Percentiles rank a stretch among this genome's conserved stretches.
These are phyloP conservation scores for Trametes villosa DNA, from an alignment of 768 basidiomycete species.

Conservation along the genomic window DNA sequence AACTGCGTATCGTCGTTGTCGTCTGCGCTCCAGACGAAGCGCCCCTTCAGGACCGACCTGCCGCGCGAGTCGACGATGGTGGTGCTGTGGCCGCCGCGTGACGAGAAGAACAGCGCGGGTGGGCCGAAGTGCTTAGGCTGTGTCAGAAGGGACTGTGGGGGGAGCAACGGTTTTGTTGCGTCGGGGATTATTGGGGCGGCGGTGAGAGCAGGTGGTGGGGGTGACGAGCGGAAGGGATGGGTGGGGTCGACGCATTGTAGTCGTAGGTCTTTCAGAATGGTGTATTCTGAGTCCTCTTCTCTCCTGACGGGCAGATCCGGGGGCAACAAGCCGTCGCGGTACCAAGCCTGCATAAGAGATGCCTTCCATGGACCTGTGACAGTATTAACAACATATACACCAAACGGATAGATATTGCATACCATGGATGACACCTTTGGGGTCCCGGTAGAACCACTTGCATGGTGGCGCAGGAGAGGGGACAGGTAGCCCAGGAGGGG, in stretches of 20 bases:
- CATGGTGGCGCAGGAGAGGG: conserved; percentile 70
- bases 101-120: conserved; percentile 84
- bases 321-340: conserved; percentile 81
- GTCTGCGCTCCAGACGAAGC: conserved; percentile 79
- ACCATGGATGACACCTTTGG: conserved; percentile 82
- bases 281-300: conserved; percentile 73
- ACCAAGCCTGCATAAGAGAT: conserved; percentile 89
- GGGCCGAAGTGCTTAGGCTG: conserved; percentile 87
- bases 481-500: conserved; percentile 78
- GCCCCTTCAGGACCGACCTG: conserved; percentile 79
- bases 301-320: conserved; percentile 80
- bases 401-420: conserved; percentile 30
- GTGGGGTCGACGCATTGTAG: conserved; percentile 82
- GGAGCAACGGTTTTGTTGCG: conserved; percentile 58
- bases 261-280: conserved; percentile 72
- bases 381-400: conserved; percentile 11
- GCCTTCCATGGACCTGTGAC: conserved; percentile 81
- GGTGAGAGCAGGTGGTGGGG: conserved; percentile 44
- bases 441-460: conserved; percentile 84
- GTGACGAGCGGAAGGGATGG: conserved; percentile 65
- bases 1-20: conserved; percentile 50
- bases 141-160: conserved; percentile 74
- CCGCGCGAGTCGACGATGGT: conserved; percentile 87
- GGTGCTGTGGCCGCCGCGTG: conserved; percentile 89
- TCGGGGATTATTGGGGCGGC: conserved; percentile 39